Evolutionary conservation across 78 protist species (phyloP).

Genomic region (Dictyostelium citrinum): DNA sequence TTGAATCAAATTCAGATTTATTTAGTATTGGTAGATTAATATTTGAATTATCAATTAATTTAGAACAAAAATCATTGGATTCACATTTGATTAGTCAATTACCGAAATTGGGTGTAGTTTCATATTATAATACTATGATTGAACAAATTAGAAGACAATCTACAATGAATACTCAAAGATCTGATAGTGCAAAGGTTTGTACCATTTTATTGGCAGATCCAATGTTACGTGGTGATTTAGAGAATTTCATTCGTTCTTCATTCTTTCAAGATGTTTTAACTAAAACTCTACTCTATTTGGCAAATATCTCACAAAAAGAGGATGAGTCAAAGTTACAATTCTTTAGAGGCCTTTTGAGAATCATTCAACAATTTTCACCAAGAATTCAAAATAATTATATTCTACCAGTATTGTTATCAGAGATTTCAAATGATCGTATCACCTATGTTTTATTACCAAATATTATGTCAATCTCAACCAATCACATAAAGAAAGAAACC

Average conservation of each 20-base stretch:
- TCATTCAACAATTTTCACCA: slow-evolving; percentile 43
- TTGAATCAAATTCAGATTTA: slow-evolving; percentile 34
- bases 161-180: neutral
- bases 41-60: slow-evolving; percentile 1
- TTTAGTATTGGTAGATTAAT: slow-evolving; percentile 47
- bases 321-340: slow-evolving; percentile 64
- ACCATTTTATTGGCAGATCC: slow-evolving; percentile 50
- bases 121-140: neutral
- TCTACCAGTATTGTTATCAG: slow-evolving; percentile 16
- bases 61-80: neutral
- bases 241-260: slow-evolving; percentile 24
- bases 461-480: neutral
- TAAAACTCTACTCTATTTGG: slow-evolving; percentile 28
- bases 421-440: slow-evolving; percentile 33
- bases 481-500: slow-evolving; percentile 14
- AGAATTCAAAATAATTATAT: slow-evolving; percentile 29
- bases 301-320: slow-evolving; percentile 47
- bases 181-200: slow-evolving; percentile 40
- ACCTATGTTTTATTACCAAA: slow-evolving; percentile 30
- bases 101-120: slow-evolving; percentile 23
- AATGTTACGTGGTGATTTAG: slow-evolving; percentile 33
- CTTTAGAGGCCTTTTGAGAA: slow-evolving; percentile 31
- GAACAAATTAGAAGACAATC: neutral
- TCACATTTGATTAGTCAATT: neutral
- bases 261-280: slow-evolving; percentile 37